Base-by-base conservation (phyloP, 305 asterid genomes). In the Coffea humblotiana region DNA sequence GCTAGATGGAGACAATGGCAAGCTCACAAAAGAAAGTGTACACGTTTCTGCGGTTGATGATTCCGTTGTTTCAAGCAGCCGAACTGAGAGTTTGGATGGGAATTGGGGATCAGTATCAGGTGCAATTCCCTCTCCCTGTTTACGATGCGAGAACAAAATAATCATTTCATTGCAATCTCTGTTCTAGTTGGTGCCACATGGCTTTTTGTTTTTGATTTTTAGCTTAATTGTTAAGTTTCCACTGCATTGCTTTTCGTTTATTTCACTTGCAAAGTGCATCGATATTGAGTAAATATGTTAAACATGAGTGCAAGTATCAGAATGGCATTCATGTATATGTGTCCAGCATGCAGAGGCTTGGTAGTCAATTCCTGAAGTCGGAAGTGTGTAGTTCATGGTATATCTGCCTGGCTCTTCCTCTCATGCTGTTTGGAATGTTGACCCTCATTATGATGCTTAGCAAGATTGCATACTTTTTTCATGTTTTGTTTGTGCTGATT, bases 51-150 rank as follows among this genome's bases (percentile, higher is more conserved):
- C 83, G 25, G 75, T 78, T 76, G 87, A 86, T 66, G 77, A 70
- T 66, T 86, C 88, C 19, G 80, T 77, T 83, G 85, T 79, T 76
- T 87, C 90, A 76, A 80, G 86, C 78, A 84, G 93, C 84, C 86
- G 82, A 86, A 75, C 90, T 67, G 95, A 90, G 80, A 89, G 97
- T 85, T 77, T 93, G 80, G 98, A 92, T 79, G 97, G 84, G 18
- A 92, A 89, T 85, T 89, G 92, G 90, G 97, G 98, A 77, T 91
- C 98, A 29, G 86, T 90, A 77, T 92, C 98, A 87, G 98, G 98
- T 94, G 85, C 76, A 58, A 56, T 8, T n/a, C 51, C 25, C 52
- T 67, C 63, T 75, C 10, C 11, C 35, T 25, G 27, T 58, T 29
- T 18, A 4, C 54, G 19, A 71, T 69, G 58, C n/a, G 1, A 58